These are phyloP conservation scores for Petunia axillaris DNA, from an alignment of 257 asterid genomes.

Conservation along the genomic window DNA sequence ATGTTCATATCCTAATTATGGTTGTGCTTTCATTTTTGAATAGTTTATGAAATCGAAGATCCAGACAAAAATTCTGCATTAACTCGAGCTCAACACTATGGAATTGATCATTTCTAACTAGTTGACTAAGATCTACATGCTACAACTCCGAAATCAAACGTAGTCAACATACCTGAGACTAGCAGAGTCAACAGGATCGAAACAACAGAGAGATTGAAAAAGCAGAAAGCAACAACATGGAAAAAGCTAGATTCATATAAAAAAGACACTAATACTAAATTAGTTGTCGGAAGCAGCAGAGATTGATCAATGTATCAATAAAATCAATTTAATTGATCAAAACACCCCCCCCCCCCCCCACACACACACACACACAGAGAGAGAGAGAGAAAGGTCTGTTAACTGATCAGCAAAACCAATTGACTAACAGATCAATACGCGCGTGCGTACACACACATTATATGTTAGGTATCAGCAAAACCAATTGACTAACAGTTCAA, in stretches of 20 bases:
- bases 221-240: background rate
- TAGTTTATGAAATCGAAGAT: constrained; percentile 1
- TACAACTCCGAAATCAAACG: too few relatives aligned
- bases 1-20: too few relatives aligned
- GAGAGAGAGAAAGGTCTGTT: too few relatives aligned
- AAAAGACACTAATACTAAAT: too few relatives aligned
- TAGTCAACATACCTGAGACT: background rate
- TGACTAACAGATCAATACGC: background rate
- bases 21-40: background rate
- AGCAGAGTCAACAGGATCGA: background rate
- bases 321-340: too few relatives aligned
- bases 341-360: too few relatives aligned
- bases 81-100: background rate
- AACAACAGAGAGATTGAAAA: background rate
- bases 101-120: background rate
- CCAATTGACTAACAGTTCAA: background rate
- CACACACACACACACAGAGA: too few relatives aligned
- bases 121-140: constrained; percentile 13
- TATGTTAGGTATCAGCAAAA: too few relatives aligned
- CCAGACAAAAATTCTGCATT: background rate
- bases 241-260: background rate
- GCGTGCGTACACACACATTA: too few relatives aligned
- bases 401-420: background rate
- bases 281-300: too few relatives aligned
- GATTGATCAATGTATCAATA: too few relatives aligned